phyloP scores from a whole-genome alignment of 73 alveolate genomes.

The Durusdinium trenchii region DNA sequence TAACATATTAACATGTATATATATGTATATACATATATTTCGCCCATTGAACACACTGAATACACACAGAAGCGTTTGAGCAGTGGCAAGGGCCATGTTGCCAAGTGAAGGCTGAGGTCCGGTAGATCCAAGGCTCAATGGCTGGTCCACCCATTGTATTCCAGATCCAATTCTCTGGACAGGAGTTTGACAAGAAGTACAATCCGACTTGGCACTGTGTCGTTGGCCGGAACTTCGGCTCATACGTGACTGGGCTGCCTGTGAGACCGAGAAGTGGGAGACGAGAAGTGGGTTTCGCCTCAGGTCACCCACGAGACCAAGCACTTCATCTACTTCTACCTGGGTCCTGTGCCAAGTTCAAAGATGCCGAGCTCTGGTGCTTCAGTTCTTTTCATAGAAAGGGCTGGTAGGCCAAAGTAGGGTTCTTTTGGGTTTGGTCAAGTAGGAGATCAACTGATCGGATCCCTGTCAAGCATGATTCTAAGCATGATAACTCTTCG shows the following conservation, averaged over 20 bases:
- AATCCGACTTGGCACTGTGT: slow-evolving; percentile 99
- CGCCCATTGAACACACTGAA: neutral
- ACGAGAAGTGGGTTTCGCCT: neutral
- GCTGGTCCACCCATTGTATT: neutral
- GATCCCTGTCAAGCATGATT: no score
- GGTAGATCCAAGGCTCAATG: neutral
- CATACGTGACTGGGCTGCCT: slow-evolving; percentile 96
- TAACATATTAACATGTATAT: neutral
- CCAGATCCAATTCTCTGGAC: no score
- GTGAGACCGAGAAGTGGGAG: neutral
- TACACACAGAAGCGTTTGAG: no score
- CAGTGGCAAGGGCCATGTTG: no score
- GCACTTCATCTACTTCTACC: slow-evolving; percentile 99
- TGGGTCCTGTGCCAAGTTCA: slow-evolving; percentile 97
- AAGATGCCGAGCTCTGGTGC: neutral
- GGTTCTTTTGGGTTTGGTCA: no score
- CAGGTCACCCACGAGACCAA: slow-evolving; percentile 99
- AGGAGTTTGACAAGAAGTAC: slow-evolving; percentile 99
- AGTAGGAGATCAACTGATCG: no score
- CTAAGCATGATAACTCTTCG: no score
- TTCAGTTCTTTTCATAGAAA: neutral
- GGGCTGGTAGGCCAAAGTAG: no score
- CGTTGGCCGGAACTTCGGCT: slow-evolving; percentile 98
- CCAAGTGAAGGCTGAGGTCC: neutral
- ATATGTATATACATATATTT: no score